Percentiles rank a stretch among this genome's conserved stretches.
phyloP scores from a whole-genome alignment of 805 yeast species.

The Teunomyces kruisii region DNA sequence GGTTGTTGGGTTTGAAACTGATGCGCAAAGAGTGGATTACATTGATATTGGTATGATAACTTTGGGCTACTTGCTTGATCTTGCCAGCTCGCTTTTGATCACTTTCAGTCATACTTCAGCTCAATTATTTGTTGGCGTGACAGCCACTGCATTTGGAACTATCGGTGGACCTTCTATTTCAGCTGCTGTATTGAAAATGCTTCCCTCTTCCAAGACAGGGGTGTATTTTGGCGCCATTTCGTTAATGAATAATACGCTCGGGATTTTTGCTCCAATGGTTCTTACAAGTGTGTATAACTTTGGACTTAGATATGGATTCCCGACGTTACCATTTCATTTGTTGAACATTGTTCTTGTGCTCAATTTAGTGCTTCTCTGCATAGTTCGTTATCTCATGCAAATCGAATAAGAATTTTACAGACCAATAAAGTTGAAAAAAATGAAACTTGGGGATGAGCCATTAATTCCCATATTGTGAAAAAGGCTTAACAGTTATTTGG shows the following conservation, averaged over 20 bases:
- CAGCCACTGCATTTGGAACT: conserved; percentile 30
- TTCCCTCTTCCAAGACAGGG: conserved; percentile 57
- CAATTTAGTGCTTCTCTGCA: too few relatives aligned
- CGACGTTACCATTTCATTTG: conserved; percentile 12
- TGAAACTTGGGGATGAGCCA: too few relatives aligned
- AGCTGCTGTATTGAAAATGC: conserved; percentile 59
- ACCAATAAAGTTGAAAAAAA: too few relatives aligned
- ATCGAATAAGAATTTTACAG: too few relatives aligned
- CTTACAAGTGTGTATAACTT: conserved; percentile 44
- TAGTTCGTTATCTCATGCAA: too few relatives aligned
- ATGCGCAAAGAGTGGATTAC: not conserved
- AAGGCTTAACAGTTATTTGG: too few relatives aligned
- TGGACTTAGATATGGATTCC: conserved; percentile 11
- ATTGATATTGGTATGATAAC: not conserved
- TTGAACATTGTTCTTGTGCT: conserved; percentile 2
- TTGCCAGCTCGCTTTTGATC: conserved; percentile 10
- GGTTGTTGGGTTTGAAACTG: not conserved
- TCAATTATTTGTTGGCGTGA: conserved; percentile 3
- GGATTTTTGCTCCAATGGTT: conserved; percentile 48
- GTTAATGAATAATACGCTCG: conserved; percentile 49
- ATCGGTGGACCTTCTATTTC: conserved; percentile 58
- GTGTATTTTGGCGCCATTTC: conserved; percentile 72
- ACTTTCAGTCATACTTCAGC: conserved; percentile 3
- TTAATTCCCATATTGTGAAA: too few relatives aligned
- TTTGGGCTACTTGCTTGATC: conserved; percentile 9